A percentile compares a stretch with the other conserved stretches of the same genome.
Conservation (phyloP, 306 rosid species). For the Canavalia gladiata region DNA sequence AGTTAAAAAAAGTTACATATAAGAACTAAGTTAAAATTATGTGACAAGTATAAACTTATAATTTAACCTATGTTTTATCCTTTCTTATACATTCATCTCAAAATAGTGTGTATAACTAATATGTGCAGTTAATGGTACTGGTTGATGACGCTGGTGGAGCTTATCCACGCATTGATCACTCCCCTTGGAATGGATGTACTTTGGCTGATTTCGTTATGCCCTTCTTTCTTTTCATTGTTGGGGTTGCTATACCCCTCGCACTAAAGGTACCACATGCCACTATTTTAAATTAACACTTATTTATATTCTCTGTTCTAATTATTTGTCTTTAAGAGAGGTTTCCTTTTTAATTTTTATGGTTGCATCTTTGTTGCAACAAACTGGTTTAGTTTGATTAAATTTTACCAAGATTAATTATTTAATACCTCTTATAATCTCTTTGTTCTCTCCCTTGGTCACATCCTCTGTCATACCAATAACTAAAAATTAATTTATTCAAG, state of each 20-base stretch:
- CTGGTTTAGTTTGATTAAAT: not conserved
- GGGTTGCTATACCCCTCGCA: constrained; percentile 79
- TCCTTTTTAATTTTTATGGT: not conserved
- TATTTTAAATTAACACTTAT: not conserved
- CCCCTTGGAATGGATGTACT: constrained; percentile 86
- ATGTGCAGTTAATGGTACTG: constrained; percentile 66
- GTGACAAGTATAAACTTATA: too few species aligned
- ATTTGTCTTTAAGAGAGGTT: not conserved
- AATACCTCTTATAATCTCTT: not conserved
- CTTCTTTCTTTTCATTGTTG: constrained; percentile 83
- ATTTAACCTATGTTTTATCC: too few species aligned
- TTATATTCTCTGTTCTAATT: not conserved
- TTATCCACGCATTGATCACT: constrained; percentile 74
- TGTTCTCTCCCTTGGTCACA: not conserved
- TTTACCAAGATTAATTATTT: not conserved
- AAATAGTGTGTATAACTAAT: too few species aligned
- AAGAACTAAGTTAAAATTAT: too few species aligned
- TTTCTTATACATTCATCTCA: too few species aligned
- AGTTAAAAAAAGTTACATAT: too few species aligned
- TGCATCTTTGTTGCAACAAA: not conserved
- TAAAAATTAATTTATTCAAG: too few species aligned
- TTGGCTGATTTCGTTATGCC: constrained; percentile 86
- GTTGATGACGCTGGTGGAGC: constrained; percentile 79
- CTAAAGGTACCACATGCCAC: constrained; percentile 55
- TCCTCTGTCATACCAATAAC: not conserved